Base-by-base conservation (phyloP, 805 yeast species). In the Yarrowia phangngaensis region DNA sequence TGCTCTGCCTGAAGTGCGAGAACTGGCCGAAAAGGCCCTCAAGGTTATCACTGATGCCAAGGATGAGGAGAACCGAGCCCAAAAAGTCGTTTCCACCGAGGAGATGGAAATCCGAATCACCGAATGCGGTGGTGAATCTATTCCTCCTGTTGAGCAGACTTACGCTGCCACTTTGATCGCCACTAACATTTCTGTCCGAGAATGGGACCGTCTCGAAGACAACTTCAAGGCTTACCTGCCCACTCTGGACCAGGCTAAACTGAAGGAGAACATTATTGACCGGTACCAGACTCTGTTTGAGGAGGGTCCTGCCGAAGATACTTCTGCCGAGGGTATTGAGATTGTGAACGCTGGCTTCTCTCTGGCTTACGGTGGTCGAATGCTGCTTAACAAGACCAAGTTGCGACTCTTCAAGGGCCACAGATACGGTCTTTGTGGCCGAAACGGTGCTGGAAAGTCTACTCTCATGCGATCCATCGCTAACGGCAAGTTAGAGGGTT, bases 381-480 rank as follows among this genome's bases (percentile, higher is more conserved):
- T 90, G 97, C 76, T 92, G 58, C 73, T 90, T 59, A 90, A 89
- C 75, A 92, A 92, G 71, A 88, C 98, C 36, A 84, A 76, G 53
- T 71, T 90, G 64, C 78, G 95, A 63, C 75, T 90, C 54, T 72
- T 85, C 58, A 87, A 89, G 70, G 97, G 97, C 60, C 97, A 86
- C 70, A 79, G 98, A 69, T 90, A 90, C 63, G 98, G 98, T 73
- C 75, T 90, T 54, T 87, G 96, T 74, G 98, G 98, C 64, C 76
- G 97, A 70, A 90, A 90, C 65, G 98, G 98, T 76, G 97, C 96
- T 53, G 98, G 98, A 72, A 90, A 90, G 69, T 88, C 97, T 11
- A 90, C 98, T 12, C 74, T 90, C 60, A 88, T 90, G 97, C 79
- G 97, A 67, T 82, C 97, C 22, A 92, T 90, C 60, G 87, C 95